Conservation (phyloP, 345 rosid genomes). For the Arabis hirsuta region DNA sequence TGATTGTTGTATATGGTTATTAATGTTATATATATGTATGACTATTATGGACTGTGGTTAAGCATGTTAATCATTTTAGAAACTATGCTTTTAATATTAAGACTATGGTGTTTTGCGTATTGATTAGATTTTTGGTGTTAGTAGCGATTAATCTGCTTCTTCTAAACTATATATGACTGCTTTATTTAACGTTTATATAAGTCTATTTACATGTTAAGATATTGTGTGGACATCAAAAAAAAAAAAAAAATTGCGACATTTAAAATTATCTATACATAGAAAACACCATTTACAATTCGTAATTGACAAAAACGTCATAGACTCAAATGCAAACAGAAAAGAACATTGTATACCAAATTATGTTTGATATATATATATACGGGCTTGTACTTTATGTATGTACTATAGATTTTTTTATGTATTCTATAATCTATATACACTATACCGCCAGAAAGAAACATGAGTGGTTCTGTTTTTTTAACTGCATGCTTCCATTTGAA, state of each 20-base stretch:
- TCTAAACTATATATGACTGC: not conserved
- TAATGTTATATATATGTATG: not conserved
- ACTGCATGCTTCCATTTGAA: constrained; percentile 5
- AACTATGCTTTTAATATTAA: constrained; percentile 1
- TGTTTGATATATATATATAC: not conserved
- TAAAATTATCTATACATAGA: not conserved
- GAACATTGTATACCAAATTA: not conserved
- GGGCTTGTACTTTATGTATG: constrained; percentile 25
- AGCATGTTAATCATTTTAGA: constrained; percentile 17
- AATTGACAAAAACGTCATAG: not conserved
- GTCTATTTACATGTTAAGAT: not conserved
- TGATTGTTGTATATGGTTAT: constrained; percentile 28
- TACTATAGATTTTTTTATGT: constrained; percentile 11
- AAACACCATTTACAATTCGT: not conserved
- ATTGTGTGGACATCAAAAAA: not conserved
- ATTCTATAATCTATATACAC: not conserved
- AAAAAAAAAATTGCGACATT: not conserved
- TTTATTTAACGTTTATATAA: no score
- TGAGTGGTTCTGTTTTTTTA: not conserved
- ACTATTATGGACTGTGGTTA: not conserved
- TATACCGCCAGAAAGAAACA: not conserved
- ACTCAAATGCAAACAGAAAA: not conserved
- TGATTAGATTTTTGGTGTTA: constrained; percentile 1
- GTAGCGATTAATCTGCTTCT: not conserved
- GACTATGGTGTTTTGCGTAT: not conserved